phyloP scores from a whole-genome alignment of 2,329 filamentous ascomycete genomes.

The Myriangium duriaei region DNA sequence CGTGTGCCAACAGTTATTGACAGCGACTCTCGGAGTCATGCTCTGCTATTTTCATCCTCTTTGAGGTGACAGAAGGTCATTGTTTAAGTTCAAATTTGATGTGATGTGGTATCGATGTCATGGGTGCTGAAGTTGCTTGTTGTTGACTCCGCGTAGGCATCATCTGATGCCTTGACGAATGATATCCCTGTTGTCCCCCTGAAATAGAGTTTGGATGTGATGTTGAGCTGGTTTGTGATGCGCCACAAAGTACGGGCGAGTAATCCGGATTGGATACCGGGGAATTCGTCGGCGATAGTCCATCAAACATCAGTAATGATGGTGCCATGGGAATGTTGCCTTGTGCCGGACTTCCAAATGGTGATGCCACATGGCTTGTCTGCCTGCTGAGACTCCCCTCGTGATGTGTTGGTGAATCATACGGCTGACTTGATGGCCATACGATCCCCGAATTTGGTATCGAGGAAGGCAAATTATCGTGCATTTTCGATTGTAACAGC shows the following conservation, averaged over 20 bases:
- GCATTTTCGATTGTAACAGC: conserved; percentile 61
- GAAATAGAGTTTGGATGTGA: not conserved
- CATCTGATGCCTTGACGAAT: not conserved
- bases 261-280: conserved; percentile 4
- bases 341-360: conserved; percentile 6
- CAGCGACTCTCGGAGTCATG: too few relatives aligned
- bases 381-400: conserved; percentile 1
- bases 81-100: not conserved
- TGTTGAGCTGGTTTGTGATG: not conserved
- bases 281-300: not conserved
- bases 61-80: too few relatives aligned
- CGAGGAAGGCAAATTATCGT: conserved; percentile 37
- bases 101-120: not conserved
- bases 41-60: too few relatives aligned
- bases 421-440: conserved; percentile 1
- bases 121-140: too few relatives aligned
- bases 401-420: conserved; percentile 2
- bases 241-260: not conserved
- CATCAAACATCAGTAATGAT: conserved; percentile 1
- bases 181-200: not conserved
- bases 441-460: conserved; percentile 8
- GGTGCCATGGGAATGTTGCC: not conserved
- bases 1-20: too few relatives aligned
- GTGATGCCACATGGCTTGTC: conserved; percentile 6
- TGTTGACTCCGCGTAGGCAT: not conserved